phyloP scores from a whole-genome alignment of 768 basidiomycete genomes.

The Kondoa malvinella region DNA sequence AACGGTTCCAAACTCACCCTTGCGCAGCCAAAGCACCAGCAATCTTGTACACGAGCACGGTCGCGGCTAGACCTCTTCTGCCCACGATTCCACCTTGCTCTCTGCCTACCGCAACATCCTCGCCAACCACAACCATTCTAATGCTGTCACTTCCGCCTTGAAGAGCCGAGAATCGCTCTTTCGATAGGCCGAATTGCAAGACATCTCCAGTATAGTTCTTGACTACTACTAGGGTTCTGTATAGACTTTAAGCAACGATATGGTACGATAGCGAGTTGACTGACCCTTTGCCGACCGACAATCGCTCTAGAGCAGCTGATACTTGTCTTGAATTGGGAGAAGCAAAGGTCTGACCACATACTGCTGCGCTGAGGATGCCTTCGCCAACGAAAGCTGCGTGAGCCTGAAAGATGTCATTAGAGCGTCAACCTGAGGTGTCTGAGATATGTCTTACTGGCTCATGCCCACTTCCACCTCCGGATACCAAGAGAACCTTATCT shows the following conservation, averaged over 20 bases:
- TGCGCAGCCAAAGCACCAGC: constrained; percentile 27
- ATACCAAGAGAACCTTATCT: constrained; percentile 1
- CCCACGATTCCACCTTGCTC: constrained; percentile 35
- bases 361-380: constrained; percentile 66
- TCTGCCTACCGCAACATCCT: constrained; percentile 35
- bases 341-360: constrained; percentile 77
- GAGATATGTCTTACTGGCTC: constrained; percentile 6
- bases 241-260: too few species aligned
- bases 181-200: constrained; percentile 34
- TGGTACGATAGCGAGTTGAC: too few species aligned
- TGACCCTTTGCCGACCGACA: constrained; percentile 9
- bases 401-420: constrained; percentile 57
- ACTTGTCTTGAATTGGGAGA: constrained; percentile 77
- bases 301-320: constrained; percentile 9
- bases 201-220: constrained; percentile 31
- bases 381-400: constrained; percentile 73
- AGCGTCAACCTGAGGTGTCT: not conserved
- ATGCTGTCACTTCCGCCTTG: constrained; percentile 23
- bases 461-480: constrained; percentile 16
- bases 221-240: constrained; percentile 15
- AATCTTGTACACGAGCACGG: constrained; percentile 35
- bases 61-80: constrained; percentile 34
- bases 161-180: constrained; percentile 21
- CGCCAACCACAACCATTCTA: constrained; percentile 26
- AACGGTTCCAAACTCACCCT: not conserved